Conservation (phyloP, 2,329 filamentous ascomycete genomes). For the Elsinoe arachidis region DNA sequence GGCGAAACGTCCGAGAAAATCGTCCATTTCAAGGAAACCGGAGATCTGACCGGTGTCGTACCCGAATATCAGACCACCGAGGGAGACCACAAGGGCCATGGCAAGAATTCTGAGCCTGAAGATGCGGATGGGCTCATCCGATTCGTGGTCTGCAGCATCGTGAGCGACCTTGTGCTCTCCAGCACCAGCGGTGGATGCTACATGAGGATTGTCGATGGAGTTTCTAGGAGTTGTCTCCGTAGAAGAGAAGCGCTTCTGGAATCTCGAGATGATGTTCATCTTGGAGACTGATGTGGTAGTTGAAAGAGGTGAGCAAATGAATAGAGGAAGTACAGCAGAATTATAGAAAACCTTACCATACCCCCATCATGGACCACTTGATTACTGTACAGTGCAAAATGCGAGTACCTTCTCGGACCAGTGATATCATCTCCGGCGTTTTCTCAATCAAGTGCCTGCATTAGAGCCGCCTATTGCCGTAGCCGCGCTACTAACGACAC, state of each 20-base stretch:
- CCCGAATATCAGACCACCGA: conserved; percentile 32
- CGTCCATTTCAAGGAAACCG: conserved; percentile 53
- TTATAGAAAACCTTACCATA: background rate
- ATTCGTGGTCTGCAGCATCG: conserved; percentile 5
- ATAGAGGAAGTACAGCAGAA: background rate
- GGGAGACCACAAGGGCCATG: conserved; percentile 28
- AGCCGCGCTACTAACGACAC: too few species aligned
- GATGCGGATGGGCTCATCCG: conserved; percentile 15
- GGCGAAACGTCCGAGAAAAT: conserved; percentile 50
- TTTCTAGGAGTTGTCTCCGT: conserved; percentile 11
- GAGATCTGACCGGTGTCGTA: conserved; percentile 46
- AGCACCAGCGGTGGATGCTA: background rate
- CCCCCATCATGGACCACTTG: background rate
- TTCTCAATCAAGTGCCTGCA: background rate
- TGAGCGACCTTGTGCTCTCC: background rate
- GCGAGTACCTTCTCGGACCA: background rate
- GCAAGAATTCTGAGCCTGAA: conserved; percentile 22
- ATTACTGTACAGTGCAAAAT: background rate
- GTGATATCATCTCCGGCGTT: conserved; percentile 7
- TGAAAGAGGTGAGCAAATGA: background rate
- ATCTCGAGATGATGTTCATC: conserved; percentile 9
- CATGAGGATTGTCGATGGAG: conserved; percentile 1
- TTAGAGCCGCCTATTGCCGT: too few species aligned
- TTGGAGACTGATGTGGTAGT: background rate
- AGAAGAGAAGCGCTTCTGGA: conserved; percentile 7